These are phyloP conservation scores for Hypericum androsaemum DNA, from an alignment of 345 rosid genomes.

Conservation along the genomic window DNA sequence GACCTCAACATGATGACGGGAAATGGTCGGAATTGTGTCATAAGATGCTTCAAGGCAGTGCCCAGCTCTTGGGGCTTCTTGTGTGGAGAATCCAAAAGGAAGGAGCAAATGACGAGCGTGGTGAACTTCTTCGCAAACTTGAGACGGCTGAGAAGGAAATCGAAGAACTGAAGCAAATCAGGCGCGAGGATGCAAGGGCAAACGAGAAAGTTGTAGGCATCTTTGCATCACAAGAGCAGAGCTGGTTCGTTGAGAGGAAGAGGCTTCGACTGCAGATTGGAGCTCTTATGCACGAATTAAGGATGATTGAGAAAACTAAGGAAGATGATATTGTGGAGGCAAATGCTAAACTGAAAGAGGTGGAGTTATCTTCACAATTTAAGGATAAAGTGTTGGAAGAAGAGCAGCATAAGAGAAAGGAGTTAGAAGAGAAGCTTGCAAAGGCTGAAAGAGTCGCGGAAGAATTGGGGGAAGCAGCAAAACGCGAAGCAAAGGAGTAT, in stretches of 20 bases:
- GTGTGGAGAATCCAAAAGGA: slow-evolving; percentile 56
- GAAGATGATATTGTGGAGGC: slow-evolving; percentile 34
- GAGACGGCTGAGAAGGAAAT: slow-evolving; percentile 50
- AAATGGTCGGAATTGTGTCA: slow-evolving; percentile 43
- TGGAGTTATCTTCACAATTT: slow-evolving; percentile 38
- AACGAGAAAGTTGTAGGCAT: slow-evolving; percentile 89
- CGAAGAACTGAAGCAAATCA: slow-evolving; percentile 44
- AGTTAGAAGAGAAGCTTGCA: slow-evolving; percentile 43
- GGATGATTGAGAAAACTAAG: slow-evolving; percentile 38
- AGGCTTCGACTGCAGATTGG: slow-evolving; percentile 45
- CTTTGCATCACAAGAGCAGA: slow-evolving; percentile 76
- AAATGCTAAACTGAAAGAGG: slow-evolving; percentile 44
- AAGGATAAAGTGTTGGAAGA: slow-evolving; percentile 51
- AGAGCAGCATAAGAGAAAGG: slow-evolving; percentile 39
- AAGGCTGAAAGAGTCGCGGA: slow-evolving; percentile 36
- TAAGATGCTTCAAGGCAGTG: slow-evolving; percentile 53
- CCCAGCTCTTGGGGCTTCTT: slow-evolving; percentile 60
- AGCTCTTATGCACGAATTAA: slow-evolving; percentile 48
- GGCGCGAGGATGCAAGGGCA: slow-evolving; percentile 78
- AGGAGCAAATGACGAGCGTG: slow-evolving; percentile 17
- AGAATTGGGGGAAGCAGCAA: slow-evolving; percentile 48
- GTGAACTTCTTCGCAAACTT: slow-evolving; percentile 37
- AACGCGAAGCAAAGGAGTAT: slow-evolving; percentile 56
- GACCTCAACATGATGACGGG: slow-evolving; percentile 31
- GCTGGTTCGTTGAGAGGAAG: slow-evolving; percentile 67